These are phyloP conservation scores for Mollisia scopiformis DNA, from an alignment of 2,329 filamentous ascomycete species.

Conservation along the genomic window DNA sequence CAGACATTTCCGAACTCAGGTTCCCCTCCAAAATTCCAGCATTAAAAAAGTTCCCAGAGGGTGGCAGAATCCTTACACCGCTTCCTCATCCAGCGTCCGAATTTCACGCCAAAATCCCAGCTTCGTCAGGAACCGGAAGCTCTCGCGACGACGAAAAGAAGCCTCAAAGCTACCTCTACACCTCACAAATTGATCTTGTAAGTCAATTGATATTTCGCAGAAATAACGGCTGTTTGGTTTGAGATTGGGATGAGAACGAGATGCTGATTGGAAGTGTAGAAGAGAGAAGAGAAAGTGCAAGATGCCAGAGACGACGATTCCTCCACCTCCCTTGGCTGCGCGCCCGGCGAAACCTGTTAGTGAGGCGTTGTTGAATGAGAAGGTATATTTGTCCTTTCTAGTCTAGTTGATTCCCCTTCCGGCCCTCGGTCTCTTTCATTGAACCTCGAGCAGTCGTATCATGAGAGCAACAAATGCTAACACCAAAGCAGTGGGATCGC, in stretches of 20 bases:
- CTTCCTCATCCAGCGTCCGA: neutral
- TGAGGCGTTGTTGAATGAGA: conserved; percentile 98
- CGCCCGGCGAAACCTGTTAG: conserved; percentile 81
- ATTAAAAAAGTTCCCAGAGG: conserved; percentile 7
- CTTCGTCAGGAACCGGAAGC: conserved; percentile 1
- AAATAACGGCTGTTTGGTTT: neutral
- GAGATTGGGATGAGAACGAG: neutral
- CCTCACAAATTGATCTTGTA: neutral
- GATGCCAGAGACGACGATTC: conserved; percentile 36
- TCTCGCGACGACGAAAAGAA: neutral
- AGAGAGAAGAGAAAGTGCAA: conserved; percentile 5
- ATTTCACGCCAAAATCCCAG: neutral
- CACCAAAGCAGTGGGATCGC: conserved; percentile 80
- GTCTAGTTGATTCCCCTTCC: neutral
- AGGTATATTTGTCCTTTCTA: conserved; percentile 60
- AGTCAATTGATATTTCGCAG: neutral
- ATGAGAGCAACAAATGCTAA: neutral
- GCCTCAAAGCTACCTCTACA: neutral
- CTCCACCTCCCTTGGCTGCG: conserved; percentile 67
- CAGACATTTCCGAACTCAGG: neutral
- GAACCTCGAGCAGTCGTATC: neutral
- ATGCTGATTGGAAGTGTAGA: neutral
- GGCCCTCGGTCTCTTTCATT: neutral
- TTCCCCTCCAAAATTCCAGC: neutral
- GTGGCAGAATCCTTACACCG: conserved; percentile 16